phyloP scores from a whole-genome alignment of 1,284 basidiomycete genomes.

The Ustilago cynodontis region DNA sequence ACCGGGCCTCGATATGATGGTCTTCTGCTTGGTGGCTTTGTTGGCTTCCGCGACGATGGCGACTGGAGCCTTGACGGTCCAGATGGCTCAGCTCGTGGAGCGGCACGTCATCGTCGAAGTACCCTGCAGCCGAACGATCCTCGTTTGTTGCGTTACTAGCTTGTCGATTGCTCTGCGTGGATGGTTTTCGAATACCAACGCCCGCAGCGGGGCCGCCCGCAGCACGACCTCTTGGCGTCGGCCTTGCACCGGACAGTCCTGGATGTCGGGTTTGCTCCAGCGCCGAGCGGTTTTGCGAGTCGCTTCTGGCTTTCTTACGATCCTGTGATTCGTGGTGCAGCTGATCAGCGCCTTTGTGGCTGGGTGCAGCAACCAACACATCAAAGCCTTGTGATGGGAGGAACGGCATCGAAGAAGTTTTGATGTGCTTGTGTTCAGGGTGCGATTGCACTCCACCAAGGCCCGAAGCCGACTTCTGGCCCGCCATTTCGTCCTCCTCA shows the following conservation, averaged over 20 bases:
- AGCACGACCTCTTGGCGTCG: constrained; percentile 20
- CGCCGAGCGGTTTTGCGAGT: constrained; percentile 15
- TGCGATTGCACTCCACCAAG: constrained; percentile 2
- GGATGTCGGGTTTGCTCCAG: constrained; percentile 39
- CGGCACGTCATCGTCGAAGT: constrained; percentile 16
- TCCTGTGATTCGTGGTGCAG: constrained; percentile 5
- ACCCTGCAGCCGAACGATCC: not conserved
- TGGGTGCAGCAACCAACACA: constrained; percentile 14
- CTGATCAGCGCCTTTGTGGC: constrained; percentile 16
- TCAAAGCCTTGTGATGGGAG: constrained; percentile 31
- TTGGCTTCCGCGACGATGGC: constrained; percentile 3
- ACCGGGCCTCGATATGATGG: constrained; percentile 13
- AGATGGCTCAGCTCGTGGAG: constrained; percentile 8
- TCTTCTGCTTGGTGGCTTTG: constrained; percentile 3
- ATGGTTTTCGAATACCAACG: constrained; percentile 24
- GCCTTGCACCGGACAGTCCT: constrained; percentile 29
- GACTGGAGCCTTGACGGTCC: constrained; percentile 15
- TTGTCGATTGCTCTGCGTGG: constrained; percentile 18
- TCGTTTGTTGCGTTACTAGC: constrained; percentile 3
- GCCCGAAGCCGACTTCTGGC: not conserved
- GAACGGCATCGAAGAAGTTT: constrained; percentile 37
- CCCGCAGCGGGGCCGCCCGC: constrained; percentile 38
- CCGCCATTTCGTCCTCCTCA: not conserved
- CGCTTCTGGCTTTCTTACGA: constrained; percentile 5
- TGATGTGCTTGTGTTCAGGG: constrained; percentile 25